Conservation (phyloP, 345 rosid genomes). For the Salix viminalis region DNA sequence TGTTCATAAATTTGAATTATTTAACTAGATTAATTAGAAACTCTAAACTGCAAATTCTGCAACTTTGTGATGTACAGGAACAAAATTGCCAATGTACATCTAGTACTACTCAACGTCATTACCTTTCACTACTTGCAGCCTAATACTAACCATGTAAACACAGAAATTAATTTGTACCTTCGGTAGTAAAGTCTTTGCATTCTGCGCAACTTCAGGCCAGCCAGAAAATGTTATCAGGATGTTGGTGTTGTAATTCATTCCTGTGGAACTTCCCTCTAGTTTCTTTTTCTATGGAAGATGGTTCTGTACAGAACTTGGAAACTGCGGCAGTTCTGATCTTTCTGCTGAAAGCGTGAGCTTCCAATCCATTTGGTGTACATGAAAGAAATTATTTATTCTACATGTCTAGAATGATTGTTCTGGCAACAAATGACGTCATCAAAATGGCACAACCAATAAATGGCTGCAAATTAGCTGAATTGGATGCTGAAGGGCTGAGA, state of each 20-base stretch:
- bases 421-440: conserved; percentile 23
- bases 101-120: neutral
- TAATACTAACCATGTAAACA: conserved; percentile 1
- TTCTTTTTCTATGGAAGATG: neutral
- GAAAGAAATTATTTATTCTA: conserved; percentile 16
- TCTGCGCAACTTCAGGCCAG: conserved; percentile 11
- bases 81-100: conserved; percentile 12
- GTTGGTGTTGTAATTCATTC: neutral
- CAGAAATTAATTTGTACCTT: conserved; percentile 11
- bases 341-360: conserved; percentile 9
- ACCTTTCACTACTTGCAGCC: neutral
- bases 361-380: conserved; percentile 18
- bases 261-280: conserved; percentile 10
- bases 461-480: conserved; percentile 27
- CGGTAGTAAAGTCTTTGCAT: conserved; percentile 19
- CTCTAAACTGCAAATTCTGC: neutral
- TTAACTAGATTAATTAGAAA: neutral
- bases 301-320: conserved; percentile 5
- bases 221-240: conserved; percentile 2
- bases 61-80: conserved; percentile 13
- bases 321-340: conserved; percentile 7
- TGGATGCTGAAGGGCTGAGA: conserved; percentile 31
- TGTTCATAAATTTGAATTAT: neutral
- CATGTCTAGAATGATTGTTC: conserved; percentile 18
- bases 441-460: conserved; percentile 19